Percentiles rank a stretch among this genome's conserved stretches.
phyloP scores from a whole-genome alignment of 805 yeast species.

The Candida schatavii region DNA sequence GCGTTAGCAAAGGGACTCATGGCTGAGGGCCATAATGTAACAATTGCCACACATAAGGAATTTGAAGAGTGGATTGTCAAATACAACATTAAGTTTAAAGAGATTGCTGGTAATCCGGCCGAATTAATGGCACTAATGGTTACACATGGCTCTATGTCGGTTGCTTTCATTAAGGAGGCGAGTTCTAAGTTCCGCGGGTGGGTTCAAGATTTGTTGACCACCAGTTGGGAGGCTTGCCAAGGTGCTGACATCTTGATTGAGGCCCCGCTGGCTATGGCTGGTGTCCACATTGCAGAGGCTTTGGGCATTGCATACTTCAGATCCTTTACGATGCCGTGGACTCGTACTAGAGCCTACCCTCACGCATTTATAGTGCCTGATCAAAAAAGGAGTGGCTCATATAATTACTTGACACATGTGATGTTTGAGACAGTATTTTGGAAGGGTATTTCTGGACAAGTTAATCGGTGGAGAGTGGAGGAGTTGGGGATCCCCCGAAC shows the following conservation, averaged over 20 bases:
- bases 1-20: conserved; percentile 79
- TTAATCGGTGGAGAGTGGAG: conserved; percentile 82
- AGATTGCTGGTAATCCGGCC: conserved; percentile 90
- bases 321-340: conserved; percentile 99
- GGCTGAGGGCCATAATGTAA: conserved; percentile 79
- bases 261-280: conserved; percentile 96
- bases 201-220: conserved; percentile 67
- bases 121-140: conserved; percentile 92
- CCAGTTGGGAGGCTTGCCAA: conserved; percentile 88
- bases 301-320: conserved; percentile 84
- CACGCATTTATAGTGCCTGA: conserved; percentile 96
- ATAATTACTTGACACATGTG: conserved; percentile 88
- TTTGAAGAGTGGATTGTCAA: conserved; percentile 70
- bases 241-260: conserved; percentile 81
- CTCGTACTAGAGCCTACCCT: conserved; percentile 91
- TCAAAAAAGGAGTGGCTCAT: conserved; percentile 87
- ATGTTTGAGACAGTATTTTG: conserved; percentile 91
- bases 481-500: conserved; percentile 66
- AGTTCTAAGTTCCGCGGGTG: conserved; percentile 74
- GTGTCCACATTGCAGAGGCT: conserved; percentile 93
- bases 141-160: conserved; percentile 82
- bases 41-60: conserved; percentile 83
- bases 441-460: conserved; percentile 86
- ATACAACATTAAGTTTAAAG: conserved; percentile 66
- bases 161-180: conserved; percentile 80